These are phyloP conservation scores for Actinomortierella ambigua DNA, from an alignment of 371 early-diverging fungal genomes.

Conservation along the genomic window DNA sequence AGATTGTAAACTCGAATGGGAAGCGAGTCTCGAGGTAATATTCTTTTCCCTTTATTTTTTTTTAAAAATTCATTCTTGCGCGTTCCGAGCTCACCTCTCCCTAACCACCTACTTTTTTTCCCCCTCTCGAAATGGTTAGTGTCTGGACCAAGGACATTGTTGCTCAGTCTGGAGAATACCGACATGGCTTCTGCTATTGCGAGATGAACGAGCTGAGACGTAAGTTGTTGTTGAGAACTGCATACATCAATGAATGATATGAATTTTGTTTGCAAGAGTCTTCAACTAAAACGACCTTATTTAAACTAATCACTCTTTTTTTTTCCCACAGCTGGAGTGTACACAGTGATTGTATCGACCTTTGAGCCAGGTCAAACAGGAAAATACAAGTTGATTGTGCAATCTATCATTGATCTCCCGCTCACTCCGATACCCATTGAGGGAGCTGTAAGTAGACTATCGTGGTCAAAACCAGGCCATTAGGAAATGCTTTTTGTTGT, in stretches of 20 bases:
- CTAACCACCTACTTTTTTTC: too few species aligned
- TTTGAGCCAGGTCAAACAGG: slow-evolving; percentile 76
- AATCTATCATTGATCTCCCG: slow-evolving; percentile 52
- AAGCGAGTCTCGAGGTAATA: slow-evolving; percentile 64
- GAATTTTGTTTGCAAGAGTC: slow-evolving; percentile 1
- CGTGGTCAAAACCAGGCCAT: too few species aligned
- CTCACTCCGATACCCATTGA: slow-evolving; percentile 72
- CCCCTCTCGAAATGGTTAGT: too few species aligned
- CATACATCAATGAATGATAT: slow-evolving; percentile 7
- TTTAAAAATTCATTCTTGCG: background rate
- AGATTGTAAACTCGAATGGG: slow-evolving; percentile 72
- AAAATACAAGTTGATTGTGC: slow-evolving; percentile 68
- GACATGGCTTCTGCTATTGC: slow-evolving; percentile 74
- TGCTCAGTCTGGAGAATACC: slow-evolving; percentile 73
- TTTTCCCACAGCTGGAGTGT: slow-evolving; percentile 66
- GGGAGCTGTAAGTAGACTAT: slow-evolving; percentile 68
- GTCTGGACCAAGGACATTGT: slow-evolving; percentile 72
- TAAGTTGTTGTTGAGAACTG: slow-evolving; percentile 30
- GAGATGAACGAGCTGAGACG: slow-evolving; percentile 58
- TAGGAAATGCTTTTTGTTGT: too few species aligned
- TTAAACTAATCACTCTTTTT: too few species aligned
- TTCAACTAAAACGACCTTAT: too few species aligned
- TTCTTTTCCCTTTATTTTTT: background rate
- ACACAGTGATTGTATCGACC: slow-evolving; percentile 80
- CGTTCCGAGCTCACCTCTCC: too few species aligned